A percentile compares a stretch with the other conserved stretches of the same genome.
phyloP scores from a whole-genome alignment of 2,329 filamentous ascomycete genomes.

The Sarocladiaceae sp. region DNA sequence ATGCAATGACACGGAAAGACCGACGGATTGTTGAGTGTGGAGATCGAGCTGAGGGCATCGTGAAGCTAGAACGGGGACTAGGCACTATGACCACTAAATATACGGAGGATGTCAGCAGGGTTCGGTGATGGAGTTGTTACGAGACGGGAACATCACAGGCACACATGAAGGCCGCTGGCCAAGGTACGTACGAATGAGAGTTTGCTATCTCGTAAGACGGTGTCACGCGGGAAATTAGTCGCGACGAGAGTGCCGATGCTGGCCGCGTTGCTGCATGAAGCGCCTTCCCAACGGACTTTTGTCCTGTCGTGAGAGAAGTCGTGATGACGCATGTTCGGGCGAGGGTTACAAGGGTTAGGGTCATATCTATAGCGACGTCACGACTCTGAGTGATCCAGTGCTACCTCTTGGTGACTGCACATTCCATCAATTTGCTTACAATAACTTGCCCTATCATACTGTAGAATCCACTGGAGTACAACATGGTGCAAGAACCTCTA shows the following conservation, averaged over 20 bases:
- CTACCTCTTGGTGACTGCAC: no score
- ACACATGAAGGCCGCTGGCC: no score
- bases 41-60: not conserved
- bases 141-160: no score
- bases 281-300: no score
- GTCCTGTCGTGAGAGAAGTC: not conserved
- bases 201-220: constrained; percentile 4
- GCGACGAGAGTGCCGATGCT: not conserved
- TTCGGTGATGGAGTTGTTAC: no score
- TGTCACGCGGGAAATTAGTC: constrained; percentile 6
- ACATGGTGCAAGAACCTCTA: not conserved
- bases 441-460: no score
- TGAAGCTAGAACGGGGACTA: not conserved
- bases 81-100: not conserved
- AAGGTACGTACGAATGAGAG: not conserved
- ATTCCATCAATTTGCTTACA: no score
- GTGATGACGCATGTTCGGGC: not conserved
- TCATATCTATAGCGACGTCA: not conserved
- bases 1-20: not conserved
- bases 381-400: no score
- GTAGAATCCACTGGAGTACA: no score
- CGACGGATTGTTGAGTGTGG: not conserved
- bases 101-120: not conserved
- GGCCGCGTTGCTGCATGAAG: not conserved
- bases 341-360: constrained; percentile 6